phyloP scores from a whole-genome alignment of 2,329 filamentous ascomycete species.

The Corniculantispora saksenae region DNA sequence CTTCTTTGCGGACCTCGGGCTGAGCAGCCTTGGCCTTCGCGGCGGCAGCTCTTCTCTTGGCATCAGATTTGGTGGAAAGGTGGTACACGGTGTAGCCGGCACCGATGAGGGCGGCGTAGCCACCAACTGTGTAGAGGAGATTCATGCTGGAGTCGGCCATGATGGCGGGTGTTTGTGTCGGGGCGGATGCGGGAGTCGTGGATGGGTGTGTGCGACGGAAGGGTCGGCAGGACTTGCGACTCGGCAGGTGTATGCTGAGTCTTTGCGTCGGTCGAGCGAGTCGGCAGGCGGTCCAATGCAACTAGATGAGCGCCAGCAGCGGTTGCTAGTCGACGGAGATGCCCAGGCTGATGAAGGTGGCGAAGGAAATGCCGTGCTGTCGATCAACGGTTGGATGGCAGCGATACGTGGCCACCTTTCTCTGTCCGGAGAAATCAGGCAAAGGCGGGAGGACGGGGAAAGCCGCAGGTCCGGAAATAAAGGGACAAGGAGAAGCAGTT shows the following conservation, averaged over 20 bases:
- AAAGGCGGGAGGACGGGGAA: no score
- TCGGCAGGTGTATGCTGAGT: not conserved
- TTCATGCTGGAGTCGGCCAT: constrained; percentile 38
- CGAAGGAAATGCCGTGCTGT: constrained; percentile 16
- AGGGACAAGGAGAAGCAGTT: not conserved
- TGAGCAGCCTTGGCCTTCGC: constrained; percentile 31
- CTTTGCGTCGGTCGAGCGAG: not conserved
- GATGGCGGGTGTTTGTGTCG: constrained; percentile 19
- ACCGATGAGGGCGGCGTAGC: constrained; percentile 39
- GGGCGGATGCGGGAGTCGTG: constrained; percentile 3
- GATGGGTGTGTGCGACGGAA: constrained; percentile 6
- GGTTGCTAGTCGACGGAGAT: not conserved
- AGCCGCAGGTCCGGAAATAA: not conserved
- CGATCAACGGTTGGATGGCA: constrained; percentile 5
- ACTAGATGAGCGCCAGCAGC: not conserved
- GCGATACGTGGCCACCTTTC: constrained; percentile 13
- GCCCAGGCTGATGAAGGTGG: constrained; percentile 15
- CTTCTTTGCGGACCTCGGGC: constrained; percentile 40
- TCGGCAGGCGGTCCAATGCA: not conserved
- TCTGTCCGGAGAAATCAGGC: not conserved
- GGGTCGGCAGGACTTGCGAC: constrained; percentile 26
- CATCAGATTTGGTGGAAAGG: constrained; percentile 34
- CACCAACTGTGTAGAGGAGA: constrained; percentile 39
- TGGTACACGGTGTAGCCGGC: constrained; percentile 39
- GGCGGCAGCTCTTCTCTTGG: constrained; percentile 32